Evolutionary conservation across 805 yeast species (phyloP).

Genomic region (Candida argentea): DNA sequence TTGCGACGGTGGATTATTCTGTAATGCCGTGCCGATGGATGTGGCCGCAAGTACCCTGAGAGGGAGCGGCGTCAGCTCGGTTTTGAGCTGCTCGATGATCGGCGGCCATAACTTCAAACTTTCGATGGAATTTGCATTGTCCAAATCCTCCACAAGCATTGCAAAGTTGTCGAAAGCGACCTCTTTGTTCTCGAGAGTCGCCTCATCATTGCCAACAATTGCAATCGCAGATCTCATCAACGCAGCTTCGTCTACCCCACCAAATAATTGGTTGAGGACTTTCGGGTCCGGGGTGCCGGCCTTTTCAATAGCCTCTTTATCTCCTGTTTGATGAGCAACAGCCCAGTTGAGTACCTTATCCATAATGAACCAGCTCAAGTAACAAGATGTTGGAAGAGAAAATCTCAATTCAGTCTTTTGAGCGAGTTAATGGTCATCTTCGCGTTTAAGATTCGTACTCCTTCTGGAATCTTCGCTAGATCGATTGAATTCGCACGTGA

Average conservation of each 20-base stretch:
- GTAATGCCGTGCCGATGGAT: conserved; percentile 83
- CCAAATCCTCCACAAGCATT: conserved; percentile 86
- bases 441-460: too few species aligned
- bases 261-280: conserved; percentile 64
- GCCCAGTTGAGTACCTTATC: conserved; percentile 93
- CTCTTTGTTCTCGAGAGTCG: conserved; percentile 51
- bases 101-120: conserved; percentile 74
- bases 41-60: conserved; percentile 57
- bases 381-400: too few species aligned
- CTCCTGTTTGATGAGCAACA: conserved; percentile 63
- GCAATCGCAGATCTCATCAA: conserved; percentile 71
- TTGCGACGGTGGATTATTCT: conserved; percentile 76
- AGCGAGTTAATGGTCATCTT: too few species aligned
- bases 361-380: too few species aligned
- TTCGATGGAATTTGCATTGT: conserved; percentile 89
- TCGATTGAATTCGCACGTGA: too few species aligned
- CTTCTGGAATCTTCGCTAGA: too few species aligned
- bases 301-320: conserved; percentile 52
- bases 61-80: conserved; percentile 16
- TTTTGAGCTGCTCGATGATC: conserved; percentile 43
- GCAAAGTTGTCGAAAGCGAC: conserved; percentile 86
- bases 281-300: conserved; percentile 75
- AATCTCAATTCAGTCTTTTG: too few species aligned
- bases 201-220: conserved; percentile 49
- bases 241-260: conserved; percentile 78